A percentile compares a stretch with the other conserved stretches of the same genome.
Conservation (phyloP, 805 yeast species). For the Ogataea kodamae region DNA sequence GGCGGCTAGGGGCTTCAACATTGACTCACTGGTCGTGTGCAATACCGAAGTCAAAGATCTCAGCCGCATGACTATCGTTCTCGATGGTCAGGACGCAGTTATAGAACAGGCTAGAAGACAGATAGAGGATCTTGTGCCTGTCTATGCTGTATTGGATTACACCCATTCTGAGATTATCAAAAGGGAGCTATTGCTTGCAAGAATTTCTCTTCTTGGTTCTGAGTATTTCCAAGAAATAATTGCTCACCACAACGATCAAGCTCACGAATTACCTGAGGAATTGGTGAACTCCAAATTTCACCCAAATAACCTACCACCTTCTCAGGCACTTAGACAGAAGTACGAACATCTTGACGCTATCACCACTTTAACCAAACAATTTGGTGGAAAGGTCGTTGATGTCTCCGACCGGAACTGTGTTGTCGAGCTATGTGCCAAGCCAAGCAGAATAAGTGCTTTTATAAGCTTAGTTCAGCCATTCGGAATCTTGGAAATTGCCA, state of each 20-base stretch:
- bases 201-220: constrained; percentile 93
- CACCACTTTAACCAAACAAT: constrained; percentile 73
- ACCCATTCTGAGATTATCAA: constrained; percentile 83
- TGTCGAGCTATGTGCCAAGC: constrained; percentile 92
- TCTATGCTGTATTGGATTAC: constrained; percentile 95
- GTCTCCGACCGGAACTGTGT: constrained; percentile 90
- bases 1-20: constrained; percentile 98
- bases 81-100: constrained; percentile 92
- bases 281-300: constrained; percentile 55
- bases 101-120: constrained; percentile 98
- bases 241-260: constrained; percentile 67
- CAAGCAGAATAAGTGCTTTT: constrained; percentile 81
- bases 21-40: constrained; percentile 94
- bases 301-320: constrained; percentile 84
- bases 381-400: constrained; percentile 92
- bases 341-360: constrained; percentile 85
- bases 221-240: constrained; percentile 95
- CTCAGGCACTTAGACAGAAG: constrained; percentile 92
- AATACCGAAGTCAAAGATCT: constrained; percentile 94
- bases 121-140: constrained; percentile 96
- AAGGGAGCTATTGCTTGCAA: constrained; percentile 86
- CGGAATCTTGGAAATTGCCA: constrained; percentile 92
- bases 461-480: constrained; percentile 90
- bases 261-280: constrained; percentile 41
- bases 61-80: constrained; percentile 93